Evolutionary conservation across 352 stramenopile species (phyloP).

Genomic region (Pythium apleroticum): DNA sequence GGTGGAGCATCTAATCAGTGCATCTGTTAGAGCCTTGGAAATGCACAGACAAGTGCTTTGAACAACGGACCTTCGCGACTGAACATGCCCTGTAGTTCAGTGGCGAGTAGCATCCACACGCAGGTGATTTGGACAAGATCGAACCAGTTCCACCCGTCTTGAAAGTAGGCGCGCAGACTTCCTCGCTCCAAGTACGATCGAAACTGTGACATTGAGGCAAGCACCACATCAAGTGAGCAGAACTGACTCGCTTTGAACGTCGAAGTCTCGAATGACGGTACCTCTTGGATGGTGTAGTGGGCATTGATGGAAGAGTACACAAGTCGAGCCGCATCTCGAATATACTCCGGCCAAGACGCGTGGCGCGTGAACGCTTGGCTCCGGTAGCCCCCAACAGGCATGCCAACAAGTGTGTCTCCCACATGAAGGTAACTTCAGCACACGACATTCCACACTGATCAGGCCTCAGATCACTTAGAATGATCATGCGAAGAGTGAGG

Average conservation of each 20-base stretch:
- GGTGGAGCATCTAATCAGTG: not conserved
- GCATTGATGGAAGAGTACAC: conserved; percentile 69
- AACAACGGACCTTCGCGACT: conserved; percentile 28
- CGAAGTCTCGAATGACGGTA: too few relatives aligned
- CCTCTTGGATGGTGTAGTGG: conserved; percentile 68
- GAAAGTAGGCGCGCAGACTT: conserved; percentile 57
- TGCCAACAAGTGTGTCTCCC: conserved; percentile 65
- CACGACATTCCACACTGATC: not conserved
- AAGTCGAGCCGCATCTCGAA: conserved; percentile 52
- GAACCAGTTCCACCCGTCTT: conserved; percentile 80
- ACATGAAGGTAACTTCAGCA: conserved; percentile 63
- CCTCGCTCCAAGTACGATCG: conserved; percentile 50
- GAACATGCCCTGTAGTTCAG: conserved; percentile 49
- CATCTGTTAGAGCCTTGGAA: not conserved
- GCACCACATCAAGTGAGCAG: too few relatives aligned
- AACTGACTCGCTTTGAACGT: too few relatives aligned
- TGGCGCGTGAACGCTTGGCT: conserved; percentile 48
- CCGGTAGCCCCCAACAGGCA: conserved; percentile 73
- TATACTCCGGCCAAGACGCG: conserved; percentile 45
- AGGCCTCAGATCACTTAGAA: too few relatives aligned
- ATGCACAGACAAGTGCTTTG: not conserved
- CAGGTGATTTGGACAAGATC: conserved; percentile 70
- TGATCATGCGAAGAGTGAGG: not conserved
- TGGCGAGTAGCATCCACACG: conserved; percentile 62
- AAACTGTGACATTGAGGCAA: conserved; percentile 30